A percentile compares a stretch with the other conserved stretches of the same genome.
phyloP scores from a whole-genome alignment of 2,329 filamentous ascomycete genomes.

The Elsinoe batatas region DNA sequence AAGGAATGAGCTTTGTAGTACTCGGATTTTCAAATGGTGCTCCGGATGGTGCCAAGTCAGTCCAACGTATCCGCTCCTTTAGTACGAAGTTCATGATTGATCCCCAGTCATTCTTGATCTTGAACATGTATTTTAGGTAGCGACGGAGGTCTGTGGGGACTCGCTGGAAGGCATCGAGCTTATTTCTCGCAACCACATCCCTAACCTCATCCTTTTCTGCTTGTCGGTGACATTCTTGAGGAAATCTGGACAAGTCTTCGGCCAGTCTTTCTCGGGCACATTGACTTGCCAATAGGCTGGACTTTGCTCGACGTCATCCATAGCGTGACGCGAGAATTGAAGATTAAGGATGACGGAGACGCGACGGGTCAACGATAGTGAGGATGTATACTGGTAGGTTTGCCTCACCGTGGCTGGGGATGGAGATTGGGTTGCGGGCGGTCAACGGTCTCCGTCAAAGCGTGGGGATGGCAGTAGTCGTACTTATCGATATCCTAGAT shows the following conservation, averaged over 20 bases:
- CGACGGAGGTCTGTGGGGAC: slow-evolving; percentile 66
- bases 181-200: slow-evolving; percentile 53
- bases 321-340: too few relatives aligned
- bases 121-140: slow-evolving; percentile 61
- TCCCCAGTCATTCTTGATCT: slow-evolving; percentile 57
- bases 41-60: slow-evolving; percentile 32
- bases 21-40: slow-evolving; percentile 36
- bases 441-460: not conserved
- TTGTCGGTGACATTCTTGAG: slow-evolving; percentile 55
- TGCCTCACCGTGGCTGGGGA: slow-evolving; percentile 6
- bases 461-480: too few relatives aligned
- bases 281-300: slow-evolving; percentile 76
- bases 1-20: slow-evolving; percentile 23
- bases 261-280: slow-evolving; percentile 52
- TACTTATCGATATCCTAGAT: too few relatives aligned
- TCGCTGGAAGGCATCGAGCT: slow-evolving; percentile 66
- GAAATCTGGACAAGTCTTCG: slow-evolving; percentile 60
- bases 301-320: too few relatives aligned
- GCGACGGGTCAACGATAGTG: not conserved
- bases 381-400: not conserved
- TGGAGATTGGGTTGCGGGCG: slow-evolving; percentile 9
- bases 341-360: too few relatives aligned
- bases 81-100: slow-evolving; percentile 71
- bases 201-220: slow-evolving; percentile 61
- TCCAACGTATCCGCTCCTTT: slow-evolving; percentile 60